Evolutionary conservation across 176 grass and related monocot species (phyloP).

Genomic region (Lolium rigidum): DNA sequence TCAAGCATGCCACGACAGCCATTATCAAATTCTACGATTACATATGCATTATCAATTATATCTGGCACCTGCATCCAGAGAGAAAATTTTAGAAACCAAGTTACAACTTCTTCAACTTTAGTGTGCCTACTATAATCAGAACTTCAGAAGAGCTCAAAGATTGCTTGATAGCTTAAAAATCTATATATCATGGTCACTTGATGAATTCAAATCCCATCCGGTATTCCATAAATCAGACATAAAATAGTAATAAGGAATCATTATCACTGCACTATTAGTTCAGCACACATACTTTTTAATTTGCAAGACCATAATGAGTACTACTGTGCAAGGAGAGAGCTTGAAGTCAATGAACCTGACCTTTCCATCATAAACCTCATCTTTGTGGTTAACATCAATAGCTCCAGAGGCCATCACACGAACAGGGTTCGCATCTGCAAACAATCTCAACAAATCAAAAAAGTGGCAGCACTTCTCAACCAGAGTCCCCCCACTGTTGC

Average conservation of each 20-base stretch:
- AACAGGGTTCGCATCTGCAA: constrained; percentile 88
- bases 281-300: background rate
- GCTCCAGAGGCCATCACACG: constrained; percentile 93
- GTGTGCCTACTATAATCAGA: background rate
- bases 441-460: constrained; percentile 92
- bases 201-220: background rate
- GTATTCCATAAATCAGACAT: background rate
- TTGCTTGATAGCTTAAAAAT: background rate
- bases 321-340: constrained; percentile 14
- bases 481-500: constrained; percentile 88
- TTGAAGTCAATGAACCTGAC: constrained; percentile 48
- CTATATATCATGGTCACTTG: background rate
- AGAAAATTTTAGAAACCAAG: constrained; percentile 25
- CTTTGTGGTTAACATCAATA: constrained; percentile 94
- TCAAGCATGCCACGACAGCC: constrained; percentile 94
- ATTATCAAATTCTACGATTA: constrained; percentile 94
- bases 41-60: constrained; percentile 97
- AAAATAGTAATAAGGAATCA: background rate
- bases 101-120: background rate
- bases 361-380: constrained; percentile 93
- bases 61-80: constrained; percentile 69
- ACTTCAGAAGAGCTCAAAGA: constrained; percentile 5
- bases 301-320: constrained; percentile 2
- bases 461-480: constrained; percentile 99
- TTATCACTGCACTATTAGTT: background rate